Percentiles rank a stretch among this genome's conserved stretches.
phyloP scores from a whole-genome alignment of 352 stramenopile genomes.

The Globisporangium nodosum region DNA sequence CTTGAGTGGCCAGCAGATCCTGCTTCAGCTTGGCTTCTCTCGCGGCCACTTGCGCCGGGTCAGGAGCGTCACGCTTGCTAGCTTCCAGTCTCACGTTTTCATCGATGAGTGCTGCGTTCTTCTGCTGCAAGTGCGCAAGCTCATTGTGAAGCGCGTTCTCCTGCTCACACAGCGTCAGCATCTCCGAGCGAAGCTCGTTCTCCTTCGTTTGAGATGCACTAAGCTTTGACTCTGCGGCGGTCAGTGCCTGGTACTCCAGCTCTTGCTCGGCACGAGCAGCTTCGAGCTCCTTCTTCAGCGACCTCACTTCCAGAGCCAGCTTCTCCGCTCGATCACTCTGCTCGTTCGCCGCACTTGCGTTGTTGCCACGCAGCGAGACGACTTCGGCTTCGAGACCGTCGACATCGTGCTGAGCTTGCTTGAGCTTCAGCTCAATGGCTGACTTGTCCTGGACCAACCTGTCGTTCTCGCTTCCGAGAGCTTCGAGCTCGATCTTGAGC shows the following conservation, averaged over 20 bases:
- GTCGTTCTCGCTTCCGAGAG: background rate
- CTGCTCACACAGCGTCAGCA: no score
- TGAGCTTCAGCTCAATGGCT: background rate
- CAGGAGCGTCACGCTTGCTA: slow-evolving; percentile 6
- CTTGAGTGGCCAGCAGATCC: background rate
- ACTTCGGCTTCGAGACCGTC: background rate
- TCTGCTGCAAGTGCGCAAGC: no score
- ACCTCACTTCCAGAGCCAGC: background rate
- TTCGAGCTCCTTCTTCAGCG: background rate
- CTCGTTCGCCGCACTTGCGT: slow-evolving; percentile 8
- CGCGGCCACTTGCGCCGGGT: background rate
- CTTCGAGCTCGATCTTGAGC: background rate
- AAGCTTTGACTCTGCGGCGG: no score
- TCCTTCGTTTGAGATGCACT: no score
- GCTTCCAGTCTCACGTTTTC: slow-evolving; percentile 4
- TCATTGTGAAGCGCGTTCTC: no score
- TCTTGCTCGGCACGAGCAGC: background rate
- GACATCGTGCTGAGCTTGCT: background rate
- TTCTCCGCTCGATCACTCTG: background rate
- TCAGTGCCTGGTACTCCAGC: no score
- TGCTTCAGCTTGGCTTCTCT: background rate
- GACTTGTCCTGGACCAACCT: background rate
- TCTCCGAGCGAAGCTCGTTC: no score
- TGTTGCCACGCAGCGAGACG: background rate
- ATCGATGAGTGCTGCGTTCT: no score